phyloP scores from a whole-genome alignment of 192 early-diverging fungal species.

The Phycomyces blakesleeanus region DNA sequence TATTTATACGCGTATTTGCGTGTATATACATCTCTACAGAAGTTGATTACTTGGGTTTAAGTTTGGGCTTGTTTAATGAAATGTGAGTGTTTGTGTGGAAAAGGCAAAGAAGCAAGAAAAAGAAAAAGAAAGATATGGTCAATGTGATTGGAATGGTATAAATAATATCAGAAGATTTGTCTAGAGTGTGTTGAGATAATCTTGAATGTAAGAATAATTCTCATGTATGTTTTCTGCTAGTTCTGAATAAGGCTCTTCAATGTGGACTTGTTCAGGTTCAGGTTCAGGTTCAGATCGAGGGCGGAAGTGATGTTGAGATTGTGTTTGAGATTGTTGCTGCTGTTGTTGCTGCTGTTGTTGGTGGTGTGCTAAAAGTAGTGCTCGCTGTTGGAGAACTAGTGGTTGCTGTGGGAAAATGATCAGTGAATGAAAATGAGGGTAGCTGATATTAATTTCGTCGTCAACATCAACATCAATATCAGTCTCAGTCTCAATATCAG shows the following conservation, averaged over 20 bases:
- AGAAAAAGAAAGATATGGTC: neutral
- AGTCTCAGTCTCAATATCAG: constrained; percentile 3
- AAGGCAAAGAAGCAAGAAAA: neutral
- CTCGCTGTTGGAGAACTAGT: no score
- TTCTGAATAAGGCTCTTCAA: neutral
- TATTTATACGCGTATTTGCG: no score
- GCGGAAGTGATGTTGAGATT: no score
- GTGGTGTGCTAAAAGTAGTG: neutral
- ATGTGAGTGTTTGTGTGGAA: neutral
- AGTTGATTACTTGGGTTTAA: no score
- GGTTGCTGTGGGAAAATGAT: neutral
- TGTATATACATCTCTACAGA: no score
- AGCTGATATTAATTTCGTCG: neutral
- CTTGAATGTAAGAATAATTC: constrained; percentile 17
- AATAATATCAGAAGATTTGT: neutral
- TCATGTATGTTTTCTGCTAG: constrained; percentile 9
- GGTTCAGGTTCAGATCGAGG: no score
- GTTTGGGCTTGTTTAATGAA: neutral
- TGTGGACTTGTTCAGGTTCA: neutral
- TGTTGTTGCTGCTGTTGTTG: neutral
- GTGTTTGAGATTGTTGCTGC: no score
- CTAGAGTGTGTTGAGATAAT: constrained; percentile 7
- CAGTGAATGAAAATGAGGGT: no score
- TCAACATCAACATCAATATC: neutral
- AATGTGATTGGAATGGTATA: neutral